phyloP scores from a whole-genome alignment of 2,329 filamentous ascomycete genomes.

The Cladosporium phlei region DNA sequence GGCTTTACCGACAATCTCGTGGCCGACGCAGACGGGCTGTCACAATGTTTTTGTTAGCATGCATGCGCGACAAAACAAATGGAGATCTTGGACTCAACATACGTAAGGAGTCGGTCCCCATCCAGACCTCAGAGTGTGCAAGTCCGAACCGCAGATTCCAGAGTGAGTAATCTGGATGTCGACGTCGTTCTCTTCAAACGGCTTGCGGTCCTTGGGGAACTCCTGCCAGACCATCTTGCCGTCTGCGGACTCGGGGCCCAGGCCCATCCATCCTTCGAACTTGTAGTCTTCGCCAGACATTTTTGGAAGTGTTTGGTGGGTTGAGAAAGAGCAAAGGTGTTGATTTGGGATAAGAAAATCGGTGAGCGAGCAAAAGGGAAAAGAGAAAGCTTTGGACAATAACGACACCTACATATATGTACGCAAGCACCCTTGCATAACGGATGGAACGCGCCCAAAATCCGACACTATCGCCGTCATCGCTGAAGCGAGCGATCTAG shows the following conservation, averaged over 20 bases:
- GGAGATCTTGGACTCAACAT: not conserved
- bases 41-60: constrained; percentile 18
- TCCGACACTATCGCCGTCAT: too few species aligned
- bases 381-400: too few species aligned
- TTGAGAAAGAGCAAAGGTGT: too few species aligned
- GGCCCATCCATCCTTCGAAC: constrained; percentile 56
- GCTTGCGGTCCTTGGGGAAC: constrained; percentile 35
- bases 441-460: too few species aligned
- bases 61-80: not conserved
- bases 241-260: constrained; percentile 44
- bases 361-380: too few species aligned
- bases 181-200: constrained; percentile 37
- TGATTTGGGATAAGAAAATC: too few species aligned
- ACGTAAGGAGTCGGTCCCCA: constrained; percentile 42
- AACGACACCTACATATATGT: too few species aligned
- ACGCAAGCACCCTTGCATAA: too few species aligned
- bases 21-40: constrained; percentile 25
- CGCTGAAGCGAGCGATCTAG: too few species aligned
- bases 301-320: too few species aligned
- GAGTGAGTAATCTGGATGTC: constrained; percentile 40
- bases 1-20: constrained; percentile 34
- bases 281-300: too few species aligned
- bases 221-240: constrained; percentile 53
- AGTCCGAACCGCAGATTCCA: constrained; percentile 33
- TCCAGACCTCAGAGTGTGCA: constrained; percentile 34